phyloP scores from a whole-genome alignment of 2,329 filamentous ascomycete genomes.

The Alternaria sp. region DNA sequence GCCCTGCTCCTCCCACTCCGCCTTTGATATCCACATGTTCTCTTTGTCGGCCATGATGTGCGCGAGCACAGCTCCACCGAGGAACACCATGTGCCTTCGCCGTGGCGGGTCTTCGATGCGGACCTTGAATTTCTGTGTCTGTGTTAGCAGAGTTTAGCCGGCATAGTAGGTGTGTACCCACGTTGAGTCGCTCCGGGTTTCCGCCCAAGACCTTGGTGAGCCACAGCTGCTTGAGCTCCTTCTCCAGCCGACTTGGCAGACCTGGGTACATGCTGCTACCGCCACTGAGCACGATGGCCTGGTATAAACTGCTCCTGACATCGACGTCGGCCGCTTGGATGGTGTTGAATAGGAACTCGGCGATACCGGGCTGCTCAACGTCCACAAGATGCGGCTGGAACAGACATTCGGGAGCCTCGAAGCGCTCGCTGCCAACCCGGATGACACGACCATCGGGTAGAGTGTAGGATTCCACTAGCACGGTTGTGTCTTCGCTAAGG shows the following conservation, averaged over 20 bases:
- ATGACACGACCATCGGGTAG: slow-evolving; percentile 96
- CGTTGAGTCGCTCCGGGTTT: slow-evolving; percentile 86
- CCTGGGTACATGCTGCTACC: slow-evolving; percentile 99
- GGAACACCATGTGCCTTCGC: slow-evolving; percentile 98
- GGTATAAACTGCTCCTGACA: slow-evolving; percentile 90
- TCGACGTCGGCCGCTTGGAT: slow-evolving; percentile 97
- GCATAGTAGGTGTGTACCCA: slow-evolving; percentile 45
- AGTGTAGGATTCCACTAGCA: slow-evolving; percentile 96
- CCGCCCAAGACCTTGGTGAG: slow-evolving; percentile 87
- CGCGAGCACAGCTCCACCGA: slow-evolving; percentile 93
- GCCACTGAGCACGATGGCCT: slow-evolving; percentile 94
- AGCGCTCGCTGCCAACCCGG: slow-evolving; percentile 92
- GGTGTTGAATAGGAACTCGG: slow-evolving; percentile 98
- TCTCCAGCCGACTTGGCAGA: slow-evolving; percentile 90
- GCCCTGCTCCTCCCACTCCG: slow-evolving; percentile 96
- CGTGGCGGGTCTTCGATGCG: slow-evolving; percentile 97
- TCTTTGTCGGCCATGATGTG: slow-evolving; percentile 99
- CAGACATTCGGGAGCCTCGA: slow-evolving; percentile 96
- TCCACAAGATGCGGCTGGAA: slow-evolving; percentile 99
- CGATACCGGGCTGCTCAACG: slow-evolving; percentile 94
- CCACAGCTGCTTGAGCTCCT: slow-evolving; percentile 99
- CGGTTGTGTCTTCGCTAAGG: slow-evolving; percentile 95
- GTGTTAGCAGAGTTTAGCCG: slow-evolving; percentile 25
- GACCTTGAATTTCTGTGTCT: slow-evolving; percentile 90
- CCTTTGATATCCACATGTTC: slow-evolving; percentile 97